These are phyloP conservation scores for Fusarium continuum DNA, from an alignment of 2,329 filamentous ascomycete genomes.

Conservation along the genomic window DNA sequence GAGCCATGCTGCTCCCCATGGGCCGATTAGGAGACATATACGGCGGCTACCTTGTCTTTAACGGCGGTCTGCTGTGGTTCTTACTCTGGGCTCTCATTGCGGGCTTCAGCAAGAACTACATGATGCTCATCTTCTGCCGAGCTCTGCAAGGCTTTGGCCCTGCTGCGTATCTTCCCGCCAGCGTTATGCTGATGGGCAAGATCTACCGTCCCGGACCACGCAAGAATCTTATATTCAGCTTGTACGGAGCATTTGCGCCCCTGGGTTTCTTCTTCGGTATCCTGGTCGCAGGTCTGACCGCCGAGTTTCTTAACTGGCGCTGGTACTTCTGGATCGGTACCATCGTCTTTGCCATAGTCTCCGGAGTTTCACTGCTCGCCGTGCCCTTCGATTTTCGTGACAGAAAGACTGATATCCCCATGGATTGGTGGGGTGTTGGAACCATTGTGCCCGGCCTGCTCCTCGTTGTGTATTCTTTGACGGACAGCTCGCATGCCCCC, in stretches of 20 bases:
- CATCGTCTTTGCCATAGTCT: conserved; percentile 56
- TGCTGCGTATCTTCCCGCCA: conserved; percentile 75
- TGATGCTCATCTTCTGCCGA: conserved; percentile 78
- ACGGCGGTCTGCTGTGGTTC: conserved; percentile 70
- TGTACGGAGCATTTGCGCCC: conserved; percentile 67
- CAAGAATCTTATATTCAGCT: conserved; percentile 72
- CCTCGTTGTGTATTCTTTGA: conserved; percentile 73
- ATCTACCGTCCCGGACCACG: conserved; percentile 74
- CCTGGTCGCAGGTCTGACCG: conserved; percentile 70
- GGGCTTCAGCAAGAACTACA: conserved; percentile 73
- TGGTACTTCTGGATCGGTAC: conserved; percentile 77
- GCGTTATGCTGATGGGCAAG: conserved; percentile 74
- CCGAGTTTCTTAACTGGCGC: conserved; percentile 68
- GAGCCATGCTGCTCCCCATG: conserved; percentile 68
- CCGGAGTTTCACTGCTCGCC: conserved; percentile 54
- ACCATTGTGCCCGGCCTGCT: conserved; percentile 67
- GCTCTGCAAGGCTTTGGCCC: conserved; percentile 79
- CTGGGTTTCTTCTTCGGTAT: conserved; percentile 72
- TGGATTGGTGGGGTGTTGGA: conserved; percentile 69
- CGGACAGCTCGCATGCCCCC: conserved; percentile 69
- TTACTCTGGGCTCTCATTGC: conserved; percentile 73
- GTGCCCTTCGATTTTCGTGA: conserved; percentile 50
- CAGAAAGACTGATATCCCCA: conserved; percentile 46
- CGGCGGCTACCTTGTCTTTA: conserved; percentile 69
- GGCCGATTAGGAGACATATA: conserved; percentile 71